Evolutionary conservation across 371 early-diverging fungal genomes (phyloP).

Genomic region (Zychaea mexicana): DNA sequence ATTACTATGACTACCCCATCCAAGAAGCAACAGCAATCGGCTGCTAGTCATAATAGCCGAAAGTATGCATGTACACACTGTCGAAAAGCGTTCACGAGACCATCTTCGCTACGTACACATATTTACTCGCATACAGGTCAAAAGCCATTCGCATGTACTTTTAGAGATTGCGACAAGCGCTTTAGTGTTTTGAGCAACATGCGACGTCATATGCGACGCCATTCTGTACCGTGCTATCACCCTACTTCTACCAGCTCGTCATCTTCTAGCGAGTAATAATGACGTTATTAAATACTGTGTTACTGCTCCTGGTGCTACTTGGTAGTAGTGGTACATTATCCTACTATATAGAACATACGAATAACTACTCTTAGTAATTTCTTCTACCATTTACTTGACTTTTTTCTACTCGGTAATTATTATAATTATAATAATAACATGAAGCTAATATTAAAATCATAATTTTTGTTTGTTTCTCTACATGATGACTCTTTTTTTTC

Average conservation of each 20-base stretch:
- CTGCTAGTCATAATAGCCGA: background rate
- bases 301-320: too few relatives aligned
- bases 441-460: too few relatives aligned
- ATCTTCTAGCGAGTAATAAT: too few relatives aligned
- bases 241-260: background rate
- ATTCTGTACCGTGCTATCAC: slow-evolving; percentile 5
- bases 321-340: too few relatives aligned
- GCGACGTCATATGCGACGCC: slow-evolving; percentile 63
- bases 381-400: background rate
- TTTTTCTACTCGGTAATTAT: background rate
- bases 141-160: slow-evolving; percentile 64
- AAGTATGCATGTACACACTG: slow-evolving; percentile 20
- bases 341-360: background rate
- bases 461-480: background rate
- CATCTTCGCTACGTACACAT: slow-evolving; percentile 58
- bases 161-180: slow-evolving; percentile 59
- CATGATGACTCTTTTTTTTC: background rate
- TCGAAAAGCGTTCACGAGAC: slow-evolving; percentile 23
- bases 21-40: background rate
- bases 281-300: too few relatives aligned
- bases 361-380: too few relatives aligned
- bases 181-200: slow-evolving; percentile 76
- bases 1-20: background rate
- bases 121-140: slow-evolving; percentile 74
- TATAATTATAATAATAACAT: background rate